Base-by-base conservation (phyloP, 208 protist species). In the Leptomonas seymouri region DNA sequence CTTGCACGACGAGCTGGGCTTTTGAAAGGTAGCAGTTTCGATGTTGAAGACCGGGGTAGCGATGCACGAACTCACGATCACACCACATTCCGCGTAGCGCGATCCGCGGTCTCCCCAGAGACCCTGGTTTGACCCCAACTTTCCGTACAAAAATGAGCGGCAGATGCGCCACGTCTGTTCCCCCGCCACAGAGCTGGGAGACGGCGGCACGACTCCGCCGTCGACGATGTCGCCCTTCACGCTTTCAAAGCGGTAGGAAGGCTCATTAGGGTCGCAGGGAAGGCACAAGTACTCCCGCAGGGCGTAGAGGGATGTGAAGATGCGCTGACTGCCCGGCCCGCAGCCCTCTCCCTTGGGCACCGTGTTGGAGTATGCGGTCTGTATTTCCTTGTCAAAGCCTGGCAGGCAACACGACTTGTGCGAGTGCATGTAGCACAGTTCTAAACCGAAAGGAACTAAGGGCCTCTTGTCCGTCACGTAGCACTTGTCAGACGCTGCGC, bases 111-210 rank as follows among this genome's bases (percentile, higher is more conserved):
- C 21, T 12, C 79, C 79, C 79, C 83, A 83, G 15, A 85, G 23
- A 6, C 83, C 79, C 21, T 78, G 16, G 12, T 70, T 21, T 0
- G 49, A 57, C 5, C 67, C 71, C 8, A 3, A 16, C 15, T 55
- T 16, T 20, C 83, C 83, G 64, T 85, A 85, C 11, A 88, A 64
- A 46, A 88, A 88, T 15, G 79, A 88, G 12, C 72, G 67, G 64
- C 83, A 85, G 34, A 85, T 71, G 45, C 82, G 70, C 79, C 82
- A 88, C 21, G 82, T 85, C 65, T 81, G 77, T 57, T 85, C 79
- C 0, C 66, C 67, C 0, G 76, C 50, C 14, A 67, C 58, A 1
- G 82, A 60, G 58, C 55, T 74, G 4, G 49, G 41, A 5, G 69
- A 68, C 3, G 76, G 79, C 5, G 79, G 75, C 12, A 85, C 72